phyloP scores from a whole-genome alignment of 352 stramenopile genomes.

The Chloridella minuta region DNA sequence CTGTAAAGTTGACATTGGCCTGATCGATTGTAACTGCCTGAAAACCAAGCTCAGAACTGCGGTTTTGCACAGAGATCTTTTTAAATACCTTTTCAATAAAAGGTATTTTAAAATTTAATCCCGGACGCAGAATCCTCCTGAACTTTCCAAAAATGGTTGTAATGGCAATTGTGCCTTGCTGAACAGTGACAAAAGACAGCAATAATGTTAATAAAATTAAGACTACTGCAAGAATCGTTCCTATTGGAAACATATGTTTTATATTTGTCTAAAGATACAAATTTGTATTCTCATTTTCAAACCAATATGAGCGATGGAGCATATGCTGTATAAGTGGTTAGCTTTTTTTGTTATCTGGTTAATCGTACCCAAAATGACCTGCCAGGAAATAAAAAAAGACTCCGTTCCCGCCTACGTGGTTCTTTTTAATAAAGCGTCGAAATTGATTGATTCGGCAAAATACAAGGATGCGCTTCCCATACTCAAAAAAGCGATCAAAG shows the following conservation, averaged over 20 bases:
- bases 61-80: not conserved
- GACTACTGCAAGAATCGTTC: not conserved
- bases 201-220: not conserved
- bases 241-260: not conserved
- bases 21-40: not conserved
- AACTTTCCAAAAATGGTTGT: not conserved
- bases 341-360: not conserved
- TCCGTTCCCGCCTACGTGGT: not conserved
- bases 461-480: not conserved
- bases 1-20: not conserved
- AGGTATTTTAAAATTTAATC: not conserved
- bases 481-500: not conserved
- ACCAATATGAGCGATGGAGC: not conserved
- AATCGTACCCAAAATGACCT: not conserved
- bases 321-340: not conserved
- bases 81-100: slow-evolving; percentile 8
- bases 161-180: not conserved
- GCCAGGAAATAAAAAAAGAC: not conserved
- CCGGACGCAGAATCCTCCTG: not conserved
- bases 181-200: not conserved
- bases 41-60: not conserved
- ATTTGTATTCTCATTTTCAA: not conserved
- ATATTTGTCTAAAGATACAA: not conserved
- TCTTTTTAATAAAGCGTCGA: not conserved
- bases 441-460: not conserved